Evolutionary conservation across 352 stramenopile genomes (phyloP).

Genomic region (Pythium insidiosum): DNA sequence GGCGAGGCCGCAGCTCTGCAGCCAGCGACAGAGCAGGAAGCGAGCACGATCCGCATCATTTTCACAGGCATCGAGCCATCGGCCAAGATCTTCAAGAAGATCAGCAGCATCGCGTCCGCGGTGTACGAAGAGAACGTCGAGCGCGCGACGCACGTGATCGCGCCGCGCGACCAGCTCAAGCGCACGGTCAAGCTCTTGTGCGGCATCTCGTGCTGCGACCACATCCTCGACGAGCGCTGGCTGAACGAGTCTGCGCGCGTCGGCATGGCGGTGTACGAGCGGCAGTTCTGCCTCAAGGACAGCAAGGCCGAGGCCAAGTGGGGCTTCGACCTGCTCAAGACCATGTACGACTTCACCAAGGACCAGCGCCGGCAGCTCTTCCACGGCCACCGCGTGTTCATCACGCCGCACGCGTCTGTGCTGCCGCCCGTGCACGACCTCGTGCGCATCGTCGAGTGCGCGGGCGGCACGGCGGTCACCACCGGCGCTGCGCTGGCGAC

Average conservation of each 20-base stretch:
- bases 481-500: conserved; percentile 5
- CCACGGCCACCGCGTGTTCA: conserved; percentile 17
- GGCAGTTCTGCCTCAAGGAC: conserved; percentile 26
- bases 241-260: conserved; percentile 24
- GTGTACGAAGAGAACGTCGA: conserved; percentile 39
- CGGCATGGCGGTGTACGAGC: conserved; percentile 14
- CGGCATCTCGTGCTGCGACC: conserved; percentile 30
- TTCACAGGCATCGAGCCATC: conserved; percentile 36
- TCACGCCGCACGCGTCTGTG: conserved; percentile 27
- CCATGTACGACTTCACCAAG: conserved; percentile 24
- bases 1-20: too few relatives aligned
- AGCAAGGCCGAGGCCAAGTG: conserved; percentile 27
- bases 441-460: conserved; percentile 31
- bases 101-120: conserved; percentile 25
- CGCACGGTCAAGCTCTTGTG: conserved; percentile 44
- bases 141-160: conserved; percentile 34
- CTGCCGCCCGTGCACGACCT: conserved; percentile 25
- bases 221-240: conserved; percentile 37
- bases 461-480: conserved; percentile 16
- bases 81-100: conserved; percentile 26
- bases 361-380: conserved; percentile 19
- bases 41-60: conserved; percentile 25
- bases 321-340: conserved; percentile 28
- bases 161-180: conserved; percentile 31
- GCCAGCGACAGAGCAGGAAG: conserved; percentile 13